These are phyloP conservation scores for Fusarium pseudoanthophilum DNA, from an alignment of 2,329 filamentous ascomycete species.

Conservation along the genomic window DNA sequence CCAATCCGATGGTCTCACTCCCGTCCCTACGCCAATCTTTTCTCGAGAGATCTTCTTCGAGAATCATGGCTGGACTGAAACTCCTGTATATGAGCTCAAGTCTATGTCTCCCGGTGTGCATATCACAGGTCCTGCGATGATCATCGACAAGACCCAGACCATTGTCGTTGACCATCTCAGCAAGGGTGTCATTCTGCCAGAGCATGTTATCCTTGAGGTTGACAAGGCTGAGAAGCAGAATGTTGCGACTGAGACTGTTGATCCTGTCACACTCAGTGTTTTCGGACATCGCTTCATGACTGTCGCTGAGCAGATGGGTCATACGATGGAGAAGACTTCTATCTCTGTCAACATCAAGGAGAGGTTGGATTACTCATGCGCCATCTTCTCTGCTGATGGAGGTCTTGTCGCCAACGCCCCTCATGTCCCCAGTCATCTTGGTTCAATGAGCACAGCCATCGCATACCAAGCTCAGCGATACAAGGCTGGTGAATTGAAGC, in stretches of 20 bases:
- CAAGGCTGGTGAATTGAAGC: slow-evolving; percentile 34
- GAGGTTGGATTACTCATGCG: slow-evolving; percentile 81
- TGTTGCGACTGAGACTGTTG: slow-evolving; percentile 58
- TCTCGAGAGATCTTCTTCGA: slow-evolving; percentile 43
- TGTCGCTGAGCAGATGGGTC: slow-evolving; percentile 84
- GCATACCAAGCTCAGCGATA: slow-evolving; percentile 36
- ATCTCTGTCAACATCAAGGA: slow-evolving; percentile 84
- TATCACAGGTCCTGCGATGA: slow-evolving; percentile 70
- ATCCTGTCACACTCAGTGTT: slow-evolving; percentile 78
- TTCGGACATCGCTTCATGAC: slow-evolving; percentile 85
- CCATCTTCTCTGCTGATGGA: slow-evolving; percentile 75
- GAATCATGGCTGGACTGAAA: slow-evolving; percentile 42
- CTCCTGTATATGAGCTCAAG: slow-evolving; percentile 42
- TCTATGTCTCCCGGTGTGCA: slow-evolving; percentile 30
- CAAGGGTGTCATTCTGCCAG: slow-evolving; percentile 48
- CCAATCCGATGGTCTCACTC: background rate
- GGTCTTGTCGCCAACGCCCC: slow-evolving; percentile 36
- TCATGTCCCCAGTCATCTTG: slow-evolving; percentile 37
- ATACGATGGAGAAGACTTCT: slow-evolving; percentile 79
- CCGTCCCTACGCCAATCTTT: slow-evolving; percentile 33
- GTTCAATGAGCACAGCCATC: slow-evolving; percentile 39
- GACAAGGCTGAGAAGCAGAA: slow-evolving; percentile 33
- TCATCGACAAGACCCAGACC: slow-evolving; percentile 78
- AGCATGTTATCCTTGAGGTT: slow-evolving; percentile 51
- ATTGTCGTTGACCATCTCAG: slow-evolving; percentile 70